A percentile compares a stretch with the other conserved stretches of the same genome.
Evolutionary conservation across 129 eudicot genomes (phyloP).

Genomic region (Logfia minima): DNA sequence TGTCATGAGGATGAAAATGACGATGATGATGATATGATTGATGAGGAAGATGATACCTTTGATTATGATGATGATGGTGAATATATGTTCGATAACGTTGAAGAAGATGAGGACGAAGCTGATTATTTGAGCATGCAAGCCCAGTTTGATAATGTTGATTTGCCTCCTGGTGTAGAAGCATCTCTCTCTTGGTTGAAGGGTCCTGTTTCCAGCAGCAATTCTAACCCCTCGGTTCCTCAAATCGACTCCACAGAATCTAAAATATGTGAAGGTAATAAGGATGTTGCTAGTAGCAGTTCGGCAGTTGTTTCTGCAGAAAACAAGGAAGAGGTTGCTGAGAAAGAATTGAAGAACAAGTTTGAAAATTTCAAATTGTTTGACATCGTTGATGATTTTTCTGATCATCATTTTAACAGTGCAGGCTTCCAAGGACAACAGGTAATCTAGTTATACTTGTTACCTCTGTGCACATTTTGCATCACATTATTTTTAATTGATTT

Average conservation of each 20-base stretch:
- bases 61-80: slow-evolving; percentile 47
- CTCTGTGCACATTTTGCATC: background rate
- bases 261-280: slow-evolving; percentile 3
- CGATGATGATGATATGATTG: slow-evolving; percentile 32
- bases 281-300: slow-evolving; percentile 49
- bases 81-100: slow-evolving; percentile 36
- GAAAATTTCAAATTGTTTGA: slow-evolving; percentile 60
- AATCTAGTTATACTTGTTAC: background rate
- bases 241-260: background rate
- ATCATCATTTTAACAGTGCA: slow-evolving; percentile 46
- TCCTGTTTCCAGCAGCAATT: slow-evolving; percentile 25
- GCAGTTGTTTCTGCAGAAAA: slow-evolving; percentile 25
- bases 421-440: slow-evolving; percentile 52
- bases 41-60: slow-evolving; percentile 31
- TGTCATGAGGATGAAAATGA: slow-evolving; percentile 23
- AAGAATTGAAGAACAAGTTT: slow-evolving; percentile 40
- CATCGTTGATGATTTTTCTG: slow-evolving; percentile 57
- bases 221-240: background rate
- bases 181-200: slow-evolving; percentile 54
- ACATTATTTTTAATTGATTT: background rate
- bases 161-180: slow-evolving; percentile 85
- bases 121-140: slow-evolving; percentile 71
- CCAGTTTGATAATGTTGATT: slow-evolving; percentile 67
- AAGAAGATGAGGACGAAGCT: slow-evolving; percentile 42
- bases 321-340: slow-evolving; percentile 33